Evolutionary conservation across 305 asterid genomes (phyloP).

Genomic region (Fraxinus dipetala): DNA sequence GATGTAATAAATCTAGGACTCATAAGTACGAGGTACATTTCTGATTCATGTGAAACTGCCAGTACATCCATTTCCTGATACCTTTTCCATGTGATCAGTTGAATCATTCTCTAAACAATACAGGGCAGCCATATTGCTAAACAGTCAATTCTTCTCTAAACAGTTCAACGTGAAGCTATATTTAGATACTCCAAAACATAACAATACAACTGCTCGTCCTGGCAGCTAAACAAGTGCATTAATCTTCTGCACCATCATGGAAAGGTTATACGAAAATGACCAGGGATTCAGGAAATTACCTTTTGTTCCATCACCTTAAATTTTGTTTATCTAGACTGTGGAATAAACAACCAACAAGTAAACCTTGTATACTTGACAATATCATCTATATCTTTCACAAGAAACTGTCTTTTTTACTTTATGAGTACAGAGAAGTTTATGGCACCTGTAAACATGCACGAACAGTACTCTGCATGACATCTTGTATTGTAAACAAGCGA

Average conservation of each 20-base stretch:
- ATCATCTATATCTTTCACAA: neutral
- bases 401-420: neutral
- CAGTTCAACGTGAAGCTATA: neutral
- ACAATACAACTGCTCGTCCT: neutral
- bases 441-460: constrained; percentile 46
- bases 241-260: neutral
- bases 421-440: neutral
- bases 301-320: neutral
- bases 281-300: neutral
- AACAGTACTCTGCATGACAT: constrained; percentile 45
- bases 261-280: neutral
- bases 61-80: neutral
- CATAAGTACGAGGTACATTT: neutral
- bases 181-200: neutral
- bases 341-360: neutral
- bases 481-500: constrained; percentile 43
- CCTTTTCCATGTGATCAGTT: neutral
- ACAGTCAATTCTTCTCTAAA: neutral
- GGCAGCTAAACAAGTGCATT: neutral
- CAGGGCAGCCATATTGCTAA: neutral
- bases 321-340: neutral
- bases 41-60: neutral
- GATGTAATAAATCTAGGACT: neutral
- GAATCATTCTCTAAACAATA: neutral
- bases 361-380: neutral